These are phyloP conservation scores for Ophiostoma triangulosporum DNA, from an alignment of 2,329 filamentous ascomycete genomes.

Conservation along the genomic window DNA sequence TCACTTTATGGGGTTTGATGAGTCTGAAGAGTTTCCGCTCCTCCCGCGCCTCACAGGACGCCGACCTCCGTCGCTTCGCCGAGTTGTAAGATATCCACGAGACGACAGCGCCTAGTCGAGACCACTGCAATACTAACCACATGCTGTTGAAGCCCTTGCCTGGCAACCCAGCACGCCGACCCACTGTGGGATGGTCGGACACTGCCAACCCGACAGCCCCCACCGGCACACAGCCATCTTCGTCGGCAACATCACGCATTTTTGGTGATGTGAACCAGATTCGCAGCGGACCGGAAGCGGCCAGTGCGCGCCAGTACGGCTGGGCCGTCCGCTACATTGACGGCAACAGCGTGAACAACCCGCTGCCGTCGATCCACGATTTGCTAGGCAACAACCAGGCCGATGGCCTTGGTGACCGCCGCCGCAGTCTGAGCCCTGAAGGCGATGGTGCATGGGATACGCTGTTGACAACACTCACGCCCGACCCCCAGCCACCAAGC, in stretches of 20 bases:
- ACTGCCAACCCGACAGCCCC: background rate
- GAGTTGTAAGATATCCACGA: slow-evolving; percentile 1
- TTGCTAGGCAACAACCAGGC: slow-evolving; percentile 18
- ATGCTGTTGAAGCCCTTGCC: background rate
- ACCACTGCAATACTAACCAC: background rate
- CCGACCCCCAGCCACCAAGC: slow-evolving; percentile 69
- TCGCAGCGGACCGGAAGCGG: background rate
- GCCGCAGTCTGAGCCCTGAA: slow-evolving; percentile 67
- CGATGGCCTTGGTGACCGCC: slow-evolving; percentile 73
- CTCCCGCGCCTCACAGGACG: background rate
- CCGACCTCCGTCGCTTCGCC: slow-evolving; percentile 3
- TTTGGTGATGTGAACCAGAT: slow-evolving; percentile 7
- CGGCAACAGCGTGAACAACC: background rate
- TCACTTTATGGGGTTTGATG: slow-evolving; percentile 1
- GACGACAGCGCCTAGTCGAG: background rate
- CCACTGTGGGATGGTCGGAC: slow-evolving; percentile 7
- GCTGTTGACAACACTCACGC: slow-evolving; percentile 64
- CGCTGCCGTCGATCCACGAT: background rate
- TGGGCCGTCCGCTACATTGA: slow-evolving; percentile 6
- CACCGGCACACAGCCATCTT: background rate
- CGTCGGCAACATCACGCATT: slow-evolving; percentile 4
- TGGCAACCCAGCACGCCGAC: slow-evolving; percentile 1
- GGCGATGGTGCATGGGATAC: slow-evolving; percentile 61
- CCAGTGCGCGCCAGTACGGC: background rate
- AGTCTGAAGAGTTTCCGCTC: too few relatives aligned